Evolutionary conservation across 495 filamentous ascomycete species (phyloP).

Genomic region (Rostrohypoxylon terebratum): DNA sequence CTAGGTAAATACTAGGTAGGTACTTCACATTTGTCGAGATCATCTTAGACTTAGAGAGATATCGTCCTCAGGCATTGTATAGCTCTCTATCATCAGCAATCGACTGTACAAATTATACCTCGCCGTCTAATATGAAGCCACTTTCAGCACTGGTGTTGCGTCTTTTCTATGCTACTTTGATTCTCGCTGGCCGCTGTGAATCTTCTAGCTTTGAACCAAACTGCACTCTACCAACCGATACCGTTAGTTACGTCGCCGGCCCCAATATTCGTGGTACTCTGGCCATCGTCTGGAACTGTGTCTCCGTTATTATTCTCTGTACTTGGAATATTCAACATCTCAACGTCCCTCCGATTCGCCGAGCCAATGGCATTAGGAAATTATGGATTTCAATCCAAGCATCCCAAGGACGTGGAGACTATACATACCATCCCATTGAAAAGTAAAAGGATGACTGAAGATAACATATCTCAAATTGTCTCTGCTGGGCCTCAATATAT

Average conservation of each 20-base stretch:
- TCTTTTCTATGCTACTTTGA: background rate
- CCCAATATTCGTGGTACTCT: constrained; percentile 3
- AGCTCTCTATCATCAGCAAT: too few relatives aligned
- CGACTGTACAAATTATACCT: too few relatives aligned
- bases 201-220: background rate
- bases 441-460: background rate
- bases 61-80: too few relatives aligned
- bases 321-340: constrained; percentile 11
- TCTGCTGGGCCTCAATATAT: background rate
- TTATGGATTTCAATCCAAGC: background rate
- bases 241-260: background rate
- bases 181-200: background rate
- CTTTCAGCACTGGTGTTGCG: background rate
- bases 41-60: too few relatives aligned
- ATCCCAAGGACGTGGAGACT: background rate
- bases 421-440: background rate
- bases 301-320: background rate
- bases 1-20: too few relatives aligned
- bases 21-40: too few relatives aligned
- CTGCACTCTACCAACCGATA: background rate
- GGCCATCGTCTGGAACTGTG: background rate
- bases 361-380: background rate
- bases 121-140: background rate
- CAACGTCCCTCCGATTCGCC: constrained; percentile 4
- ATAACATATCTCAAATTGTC: background rate